phyloP scores from a whole-genome alignment of 371 early-diverging fungal genomes.

The Pancytospora philotis region DNA sequence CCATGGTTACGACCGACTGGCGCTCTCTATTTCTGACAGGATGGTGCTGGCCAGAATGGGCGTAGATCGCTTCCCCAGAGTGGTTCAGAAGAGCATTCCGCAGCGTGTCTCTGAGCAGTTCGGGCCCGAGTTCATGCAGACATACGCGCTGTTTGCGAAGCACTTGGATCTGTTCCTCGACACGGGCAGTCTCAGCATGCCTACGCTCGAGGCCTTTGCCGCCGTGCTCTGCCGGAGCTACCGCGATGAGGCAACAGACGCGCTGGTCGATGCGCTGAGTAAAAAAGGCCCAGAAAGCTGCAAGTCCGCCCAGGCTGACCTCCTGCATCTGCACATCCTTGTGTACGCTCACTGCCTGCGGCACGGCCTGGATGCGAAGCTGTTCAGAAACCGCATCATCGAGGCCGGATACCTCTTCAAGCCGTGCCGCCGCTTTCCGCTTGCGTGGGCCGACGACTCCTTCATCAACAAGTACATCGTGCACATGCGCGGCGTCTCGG shows the following conservation, averaged over 20 bases:
- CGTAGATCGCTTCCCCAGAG: too few species aligned
- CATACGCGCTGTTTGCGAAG: too few species aligned
- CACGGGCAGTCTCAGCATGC: too few species aligned
- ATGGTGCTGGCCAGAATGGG: too few species aligned
- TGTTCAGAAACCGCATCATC: background rate
- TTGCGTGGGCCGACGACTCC: background rate
- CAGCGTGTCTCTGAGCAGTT: too few species aligned
- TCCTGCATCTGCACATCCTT: background rate
- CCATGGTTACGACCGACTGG: too few species aligned
- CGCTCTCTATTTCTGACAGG: too few species aligned
- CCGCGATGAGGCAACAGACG: background rate
- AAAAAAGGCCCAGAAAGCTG: background rate
- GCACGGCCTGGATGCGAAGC: background rate
- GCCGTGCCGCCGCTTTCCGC: background rate
- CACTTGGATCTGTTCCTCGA: too few species aligned
- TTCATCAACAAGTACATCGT: background rate
- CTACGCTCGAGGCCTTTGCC: too few species aligned
- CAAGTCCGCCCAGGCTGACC: background rate
- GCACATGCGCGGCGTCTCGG: background rate
- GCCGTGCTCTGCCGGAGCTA: too few species aligned
- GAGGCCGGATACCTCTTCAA: background rate
- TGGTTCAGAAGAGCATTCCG: too few species aligned
- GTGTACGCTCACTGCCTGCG: background rate
- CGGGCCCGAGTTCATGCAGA: too few species aligned
- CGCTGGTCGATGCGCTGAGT: background rate